Base-by-base conservation (phyloP, 148 eudicot species). In the Amaranthus hypochondriacus region DNA sequence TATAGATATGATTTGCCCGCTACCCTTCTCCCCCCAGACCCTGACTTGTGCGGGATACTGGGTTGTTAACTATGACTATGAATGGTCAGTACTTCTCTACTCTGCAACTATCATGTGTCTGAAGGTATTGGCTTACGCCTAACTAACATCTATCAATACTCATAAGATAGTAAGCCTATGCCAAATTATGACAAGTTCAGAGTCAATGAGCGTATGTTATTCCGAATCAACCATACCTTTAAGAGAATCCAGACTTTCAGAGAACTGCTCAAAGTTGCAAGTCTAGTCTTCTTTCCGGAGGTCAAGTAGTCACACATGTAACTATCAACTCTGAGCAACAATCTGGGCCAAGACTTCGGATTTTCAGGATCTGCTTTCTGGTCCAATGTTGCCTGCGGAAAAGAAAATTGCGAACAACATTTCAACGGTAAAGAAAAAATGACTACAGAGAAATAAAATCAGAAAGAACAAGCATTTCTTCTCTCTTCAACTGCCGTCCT, bases 171-270 rank as follows among this genome's bases (percentile, higher is more conserved):
- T 28, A 28, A 28, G 39, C 39, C 0, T 28, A 28, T 28, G 39
- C 39, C 39, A 28, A 28, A 28, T 28, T 28, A 28, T 2, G 39
- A 28, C 39, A 28, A 28, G 39, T 28, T 28, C 39, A 28, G 39
- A 64, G 21, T 46, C 43, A 39, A 14, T 39, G 49, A 39, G 62
- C 52, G 49, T 44, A 55, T 65, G 56, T 54, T 28, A 50, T 71
- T 28, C 48, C 28, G 10, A 7, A n/a, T 58, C 57, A 76, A 72
- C 39, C 77, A 51, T 85, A 94, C 98, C 98, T 94, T 89, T 42
- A 88, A 82, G 73, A 87, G 88, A 78, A 91, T 88, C 97, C 96
- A 88, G 48, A 91, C 98, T 88, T 89, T 94, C 71, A 94, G 88
- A 82, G 96, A 89, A 77, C 98, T 94, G 74, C 96, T 87, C 78